phyloP scores from a whole-genome alignment of 495 filamentous ascomycete species.

The Chaetomium tenue region DNA sequence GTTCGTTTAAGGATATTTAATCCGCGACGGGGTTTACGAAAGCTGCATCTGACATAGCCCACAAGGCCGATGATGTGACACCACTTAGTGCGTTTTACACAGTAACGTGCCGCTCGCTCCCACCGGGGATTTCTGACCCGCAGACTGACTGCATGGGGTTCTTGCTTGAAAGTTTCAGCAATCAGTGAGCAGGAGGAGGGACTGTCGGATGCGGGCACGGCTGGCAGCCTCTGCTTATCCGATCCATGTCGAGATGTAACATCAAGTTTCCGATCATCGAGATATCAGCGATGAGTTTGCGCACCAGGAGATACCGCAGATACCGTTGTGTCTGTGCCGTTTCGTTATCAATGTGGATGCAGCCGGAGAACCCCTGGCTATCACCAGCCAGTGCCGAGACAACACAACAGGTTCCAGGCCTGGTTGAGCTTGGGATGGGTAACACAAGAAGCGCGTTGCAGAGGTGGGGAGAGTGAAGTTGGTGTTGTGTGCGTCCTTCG shows the following conservation, averaged over 20 bases:
- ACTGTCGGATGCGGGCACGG: constrained; percentile 5
- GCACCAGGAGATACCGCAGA: too few relatives aligned
- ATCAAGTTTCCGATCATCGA: not conserved
- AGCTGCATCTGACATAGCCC: not conserved
- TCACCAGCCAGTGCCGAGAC: not conserved
- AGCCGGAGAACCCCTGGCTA: not conserved
- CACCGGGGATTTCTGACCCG: too few relatives aligned
- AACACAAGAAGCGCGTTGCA: constrained; percentile 2
- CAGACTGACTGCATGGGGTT: not conserved
- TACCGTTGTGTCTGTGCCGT: not conserved
- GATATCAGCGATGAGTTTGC: not conserved
- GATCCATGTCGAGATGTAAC: constrained; percentile 8
- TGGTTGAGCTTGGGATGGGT: not conserved
- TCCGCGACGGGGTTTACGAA: not conserved
- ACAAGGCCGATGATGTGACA: not conserved
- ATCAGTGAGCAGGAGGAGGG: not conserved
- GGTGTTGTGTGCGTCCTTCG: not conserved
- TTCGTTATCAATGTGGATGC: not conserved
- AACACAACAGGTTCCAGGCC: not conserved
- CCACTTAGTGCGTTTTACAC: not conserved
- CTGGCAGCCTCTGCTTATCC: not conserved
- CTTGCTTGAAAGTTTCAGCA: not conserved
- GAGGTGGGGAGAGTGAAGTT: not conserved
- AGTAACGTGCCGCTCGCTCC: too few relatives aligned
- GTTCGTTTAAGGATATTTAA: constrained; percentile 1